Base-by-base conservation (phyloP, 179 eudicot genomes). In the Drosera spatulata region DNA sequence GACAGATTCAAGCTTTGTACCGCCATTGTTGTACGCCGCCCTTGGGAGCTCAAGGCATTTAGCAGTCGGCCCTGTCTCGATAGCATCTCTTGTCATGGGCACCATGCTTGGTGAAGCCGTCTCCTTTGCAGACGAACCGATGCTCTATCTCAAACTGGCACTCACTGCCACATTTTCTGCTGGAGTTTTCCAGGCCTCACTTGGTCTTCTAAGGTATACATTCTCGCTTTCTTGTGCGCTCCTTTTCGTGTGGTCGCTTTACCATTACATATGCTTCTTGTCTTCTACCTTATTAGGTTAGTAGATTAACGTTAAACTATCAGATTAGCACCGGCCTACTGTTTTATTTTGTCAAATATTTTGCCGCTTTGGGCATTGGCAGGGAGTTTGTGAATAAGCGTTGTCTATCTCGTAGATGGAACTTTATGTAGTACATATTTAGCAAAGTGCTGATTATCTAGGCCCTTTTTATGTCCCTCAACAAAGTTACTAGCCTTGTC, bases 1-100 rank as follows among this genome's bases (percentile, higher is more conserved):
- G 72, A 70, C 88, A 91, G 98, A 93, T 66, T 93, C 99, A 58
- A 93, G 99, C 69, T 93, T 93, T 61, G 99, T 93, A 63, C 97
- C 99, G 33, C 99, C 99, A 50, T 67, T 93, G 83, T 78, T 93
- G 68, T 93, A 93, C 61, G 78, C 99, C 3, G 60, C 86, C 11
- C 91, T 93, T 0, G 99, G 99, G 64, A 93, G 99, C 66, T 93
- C 99, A 14, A 82, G 69, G 52, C 95, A 93, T 61, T 69, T 93
- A 6, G 99, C 84, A 2, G 99, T 93, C 44, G 99, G 99, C 1
- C 99, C 99, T 3, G 99, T 93, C 2, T 93, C 99, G 10, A 89
- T 93, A 59, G 97, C 97, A 3, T 93, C 99, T 2, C 70, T 93
- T 14, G 97, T 93, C 12, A 93, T 93, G 97, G 99, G 99, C 5